Evolutionary conservation across 1,139 yeast species (phyloP).

Genomic region (Taphrina communis): DNA sequence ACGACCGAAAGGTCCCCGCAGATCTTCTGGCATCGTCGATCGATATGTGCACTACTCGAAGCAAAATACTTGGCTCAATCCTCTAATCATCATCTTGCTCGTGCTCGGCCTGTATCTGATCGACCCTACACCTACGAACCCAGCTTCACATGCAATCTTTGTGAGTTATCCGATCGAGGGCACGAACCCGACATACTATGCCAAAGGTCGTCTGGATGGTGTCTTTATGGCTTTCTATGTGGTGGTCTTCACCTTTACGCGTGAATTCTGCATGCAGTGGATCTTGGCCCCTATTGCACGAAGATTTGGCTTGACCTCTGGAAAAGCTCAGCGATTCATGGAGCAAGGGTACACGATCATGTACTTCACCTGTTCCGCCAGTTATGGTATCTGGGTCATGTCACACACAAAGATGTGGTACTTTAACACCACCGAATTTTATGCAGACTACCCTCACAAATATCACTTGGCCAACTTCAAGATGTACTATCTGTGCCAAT

Average conservation of each 20-base stretch:
- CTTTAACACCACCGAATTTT: conserved; percentile 82
- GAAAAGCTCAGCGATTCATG: conserved; percentile 73
- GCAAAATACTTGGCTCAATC: conserved; percentile 36
- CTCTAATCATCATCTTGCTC: conserved; percentile 26
- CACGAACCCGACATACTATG: conserved; percentile 58
- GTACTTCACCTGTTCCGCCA: conserved; percentile 81
- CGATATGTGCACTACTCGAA: conserved; percentile 24
- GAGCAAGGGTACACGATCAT: conserved; percentile 88
- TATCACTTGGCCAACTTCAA: conserved; percentile 75
- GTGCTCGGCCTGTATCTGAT: conserved; percentile 21
- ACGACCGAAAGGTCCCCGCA: conserved; percentile 16
- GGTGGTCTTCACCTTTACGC: conserved; percentile 82
- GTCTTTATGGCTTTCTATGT: conserved; percentile 79
- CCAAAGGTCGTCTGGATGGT: conserved; percentile 85
- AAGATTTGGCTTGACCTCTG: conserved; percentile 30
- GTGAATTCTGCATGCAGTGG: conserved; percentile 90
- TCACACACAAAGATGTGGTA: conserved; percentile 80
- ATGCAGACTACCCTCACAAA: conserved; percentile 79
- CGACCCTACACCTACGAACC: conserved; percentile 29
- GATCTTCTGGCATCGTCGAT: conserved; percentile 25
- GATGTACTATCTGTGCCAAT: conserved; percentile 85
- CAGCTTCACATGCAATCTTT: conserved; percentile 35
- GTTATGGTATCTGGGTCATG: conserved; percentile 77
- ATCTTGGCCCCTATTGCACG: conserved; percentile 78
- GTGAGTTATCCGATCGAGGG: conserved; percentile 43